Base-by-base conservation (phyloP, 495 filamentous ascomycete species). In the Annulohypoxylon bovei region DNA sequence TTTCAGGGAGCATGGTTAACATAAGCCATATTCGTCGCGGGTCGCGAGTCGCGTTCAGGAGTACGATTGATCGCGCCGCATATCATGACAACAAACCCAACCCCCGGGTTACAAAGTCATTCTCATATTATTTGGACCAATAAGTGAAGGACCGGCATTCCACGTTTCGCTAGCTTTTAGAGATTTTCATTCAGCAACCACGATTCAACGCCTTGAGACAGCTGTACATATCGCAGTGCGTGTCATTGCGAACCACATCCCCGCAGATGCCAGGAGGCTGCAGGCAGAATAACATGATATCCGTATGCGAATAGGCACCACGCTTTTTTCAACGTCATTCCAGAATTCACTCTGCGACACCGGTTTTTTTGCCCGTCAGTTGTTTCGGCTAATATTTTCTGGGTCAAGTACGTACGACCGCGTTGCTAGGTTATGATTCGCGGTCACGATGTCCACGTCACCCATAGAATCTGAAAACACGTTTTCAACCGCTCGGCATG, bases 391-490 rank as follows among this genome's bases (percentile, higher is more conserved):
- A 18, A 44, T 50, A 27, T 42, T 46, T 62, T 16, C 58, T 47
- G 35, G 44, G 59, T 27, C n/a, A 63, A 33, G 22, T 27, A 39
- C 33, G 42, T 44, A 52, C 47, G 30, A 60, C 28, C 23, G 1
- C 47, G 55, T 35, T 72, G 70, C 59, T 56, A 49, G 64, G 70
- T 61, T 46, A 46, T 65, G 59, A 68, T 72, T 72, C 64, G 70
- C 55, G 47, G 42, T 72, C 32, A 53, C 25, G 60, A 50, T 72
- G 70, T 72, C 65, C 70, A 72, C 70, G 70, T 72, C 70, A 72
- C 60, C n/a, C 65, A 56, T 52, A 40, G 47, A 47, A 68, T 72
- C 60, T 22, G 70, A 56, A 61, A 72, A 40, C 70, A 57, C 53
- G 49, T 53, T 53, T 62, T 65, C 65, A 62, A 53, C 46, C 32